Evolutionary conservation across 2,329 filamentous ascomycete genomes (phyloP).

Genomic region (Parastagonospora nodorum): DNA sequence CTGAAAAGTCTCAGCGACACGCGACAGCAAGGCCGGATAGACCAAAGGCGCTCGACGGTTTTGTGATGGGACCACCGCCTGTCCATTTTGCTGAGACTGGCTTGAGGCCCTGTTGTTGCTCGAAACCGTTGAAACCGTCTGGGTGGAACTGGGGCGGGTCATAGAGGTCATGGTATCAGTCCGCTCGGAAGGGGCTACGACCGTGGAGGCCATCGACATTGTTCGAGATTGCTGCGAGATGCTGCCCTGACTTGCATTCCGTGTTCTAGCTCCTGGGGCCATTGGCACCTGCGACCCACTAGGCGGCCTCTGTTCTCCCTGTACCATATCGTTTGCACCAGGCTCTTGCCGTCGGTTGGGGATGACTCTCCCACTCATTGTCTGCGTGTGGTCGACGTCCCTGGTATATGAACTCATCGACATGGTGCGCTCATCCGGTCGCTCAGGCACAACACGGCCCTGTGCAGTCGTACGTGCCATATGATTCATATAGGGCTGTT

Average conservation of each 20-base stretch:
- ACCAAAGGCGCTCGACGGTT: constrained; percentile 78
- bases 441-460: constrained; percentile 86
- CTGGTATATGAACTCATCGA: constrained; percentile 85
- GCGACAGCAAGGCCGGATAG: constrained; percentile 91
- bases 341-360: constrained; percentile 73
- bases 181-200: constrained; percentile 68
- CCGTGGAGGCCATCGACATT: constrained; percentile 92
- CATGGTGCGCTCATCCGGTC: constrained; percentile 92
- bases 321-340: constrained; percentile 34
- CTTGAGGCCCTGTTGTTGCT: constrained; percentile 45
- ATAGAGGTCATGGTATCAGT: constrained; percentile 60
- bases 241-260: constrained; percentile 44
- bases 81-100: constrained; percentile 49
- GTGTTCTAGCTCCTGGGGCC: constrained; percentile 40
- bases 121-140: constrained; percentile 27
- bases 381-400: constrained; percentile 80
- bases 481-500: constrained; percentile 72
- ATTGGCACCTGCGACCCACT: constrained; percentile 26
- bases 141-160: constrained; percentile 48
- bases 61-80: constrained; percentile 53
- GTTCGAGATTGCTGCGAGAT: constrained; percentile 61
- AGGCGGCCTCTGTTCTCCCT: constrained; percentile 22
- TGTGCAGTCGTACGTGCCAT: constrained; percentile 85
- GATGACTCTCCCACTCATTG: constrained; percentile 90
- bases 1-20: constrained; percentile 89